Evolutionary conservation across 768 basidiomycete species (phyloP), one percentile per base, ranked within the genome.

Genomic region (Phallus indusiatus): DNA sequence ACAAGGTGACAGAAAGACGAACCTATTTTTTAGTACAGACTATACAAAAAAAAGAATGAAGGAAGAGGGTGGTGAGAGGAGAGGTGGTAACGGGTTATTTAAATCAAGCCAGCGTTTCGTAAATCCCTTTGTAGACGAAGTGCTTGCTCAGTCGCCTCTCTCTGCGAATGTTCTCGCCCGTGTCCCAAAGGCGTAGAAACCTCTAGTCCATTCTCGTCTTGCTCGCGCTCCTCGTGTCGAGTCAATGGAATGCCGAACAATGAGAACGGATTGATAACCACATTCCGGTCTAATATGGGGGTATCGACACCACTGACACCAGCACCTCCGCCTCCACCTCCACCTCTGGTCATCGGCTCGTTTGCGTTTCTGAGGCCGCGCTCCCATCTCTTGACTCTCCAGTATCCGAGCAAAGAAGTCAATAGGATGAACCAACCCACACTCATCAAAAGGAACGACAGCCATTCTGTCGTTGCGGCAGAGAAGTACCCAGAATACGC

Each of bases 371-470:
- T 82, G 56, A 92, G 78, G 9, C 84, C 84, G 50, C 75, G 69
- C 67, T 92, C 90, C 87, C 89, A 93, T 55, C 85, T 85, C 67
- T 92, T 92, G 52, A 91, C 78, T 61, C 90, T 84, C 81, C 85
- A 86, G 71, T 80, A 96, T 10, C 88, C 84, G 33, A 93, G 81
- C 56, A 88, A 59, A 36, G 90, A 91, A 0, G 91, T 87, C 35
- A 96, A 76, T 34, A 97, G 76, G 21, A 97, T 76, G 78, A 95
- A 93, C 94, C 94, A 96, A 12, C 92, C 94, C 49, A 94, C 65
- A 0, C 87, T 90, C 88, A 98, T 95, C 67, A 97, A 79, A 56
- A 94, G 70, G 74, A 96, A 93, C 1, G 92, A 85, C 48, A 97
- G 71, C 91, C 91, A 96, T 62, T 95, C 93, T 62, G 80, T 83